Conservation (phyloP, 1,284 basidiomycete genomes). For the Ceratobasidium sp. region DNA sequence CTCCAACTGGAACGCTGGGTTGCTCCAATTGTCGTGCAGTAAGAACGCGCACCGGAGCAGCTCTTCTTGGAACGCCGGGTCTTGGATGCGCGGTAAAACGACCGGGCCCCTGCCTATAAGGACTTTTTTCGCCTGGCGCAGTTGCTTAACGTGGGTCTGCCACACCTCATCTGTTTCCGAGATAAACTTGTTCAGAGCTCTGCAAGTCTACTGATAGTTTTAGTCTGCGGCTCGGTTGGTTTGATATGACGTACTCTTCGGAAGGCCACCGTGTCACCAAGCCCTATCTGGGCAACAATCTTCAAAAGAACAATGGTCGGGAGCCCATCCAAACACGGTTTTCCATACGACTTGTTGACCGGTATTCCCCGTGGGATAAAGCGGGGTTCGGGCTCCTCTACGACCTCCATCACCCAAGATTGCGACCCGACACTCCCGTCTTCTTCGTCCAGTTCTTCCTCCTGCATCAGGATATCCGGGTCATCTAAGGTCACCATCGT, state of each 20-base stretch:
- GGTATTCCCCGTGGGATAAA: neutral
- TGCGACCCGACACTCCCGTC: neutral
- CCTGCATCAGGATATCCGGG: slow-evolving; percentile 8
- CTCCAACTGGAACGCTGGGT: slow-evolving; percentile 18
- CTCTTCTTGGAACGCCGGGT: slow-evolving; percentile 25
- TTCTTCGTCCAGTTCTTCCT: neutral
- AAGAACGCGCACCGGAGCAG: slow-evolving; percentile 19
- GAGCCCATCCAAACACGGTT: slow-evolving; percentile 21
- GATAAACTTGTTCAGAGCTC: neutral
- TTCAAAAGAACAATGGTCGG: neutral
- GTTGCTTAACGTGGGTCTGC: neutral
- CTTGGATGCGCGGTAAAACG: neutral
- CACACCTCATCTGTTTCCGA: neutral
- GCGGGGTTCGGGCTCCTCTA: neutral
- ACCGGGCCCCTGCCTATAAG: slow-evolving; percentile 24
- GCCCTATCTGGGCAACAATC: neutral
- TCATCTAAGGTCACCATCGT: slow-evolving; percentile 1
- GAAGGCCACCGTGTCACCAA: neutral
- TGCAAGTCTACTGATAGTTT: slow-evolving; percentile 12
- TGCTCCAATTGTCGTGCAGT: slow-evolving; percentile 5
- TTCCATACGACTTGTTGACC: slow-evolving; percentile 14
- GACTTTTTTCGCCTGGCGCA: neutral
- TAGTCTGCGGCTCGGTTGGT: neutral
- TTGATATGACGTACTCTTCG: slow-evolving; percentile 21
- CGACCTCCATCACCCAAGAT: neutral